These are phyloP conservation scores for Boletus huronensis DNA, from an alignment of 768 basidiomycete genomes.

Conservation along the genomic window DNA sequence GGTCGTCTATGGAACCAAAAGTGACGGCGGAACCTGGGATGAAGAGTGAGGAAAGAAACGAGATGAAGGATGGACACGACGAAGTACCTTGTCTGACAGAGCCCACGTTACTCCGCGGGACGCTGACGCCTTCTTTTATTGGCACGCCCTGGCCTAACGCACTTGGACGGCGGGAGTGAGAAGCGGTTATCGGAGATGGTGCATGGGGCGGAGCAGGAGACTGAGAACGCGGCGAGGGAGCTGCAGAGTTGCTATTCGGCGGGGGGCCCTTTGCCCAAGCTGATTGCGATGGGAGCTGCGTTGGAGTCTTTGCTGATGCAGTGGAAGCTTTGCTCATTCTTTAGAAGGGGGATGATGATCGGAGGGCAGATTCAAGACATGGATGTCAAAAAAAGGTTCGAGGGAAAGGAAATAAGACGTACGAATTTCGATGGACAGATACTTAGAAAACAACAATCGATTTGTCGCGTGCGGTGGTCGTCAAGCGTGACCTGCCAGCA, in stretches of 20 bases:
- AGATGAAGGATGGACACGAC: constrained; percentile 7
- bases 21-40: constrained; percentile 63
- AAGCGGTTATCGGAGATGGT: constrained; percentile 42
- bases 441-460: constrained; percentile 48
- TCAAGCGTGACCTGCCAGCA: constrained; percentile 91
- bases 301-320: constrained; percentile 67
- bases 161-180: constrained; percentile 80
- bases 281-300: constrained; percentile 75
- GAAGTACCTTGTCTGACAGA: constrained; percentile 64
- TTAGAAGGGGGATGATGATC: constrained; percentile 12
- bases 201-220: constrained; percentile 62
- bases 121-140: constrained; percentile 76
- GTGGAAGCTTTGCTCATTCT: constrained; percentile 96
- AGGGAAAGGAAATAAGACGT: constrained; percentile 28
- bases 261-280: constrained; percentile 93
- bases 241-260: constrained; percentile 45
- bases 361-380: neutral
- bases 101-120: constrained; percentile 60
- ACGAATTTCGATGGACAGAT: constrained; percentile 43
- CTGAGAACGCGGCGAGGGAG: constrained; percentile 69
- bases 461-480: constrained; percentile 73
- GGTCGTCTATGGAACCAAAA: constrained; percentile 90
- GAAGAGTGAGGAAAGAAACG: constrained; percentile 5
- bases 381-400: neutral
- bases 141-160: constrained; percentile 66